Percentiles rank a stretch among this genome's conserved stretches.
These are phyloP conservation scores for Wickerhamiella spandovensis DNA, from an alignment of 805 yeast species.

Conservation along the genomic window DNA sequence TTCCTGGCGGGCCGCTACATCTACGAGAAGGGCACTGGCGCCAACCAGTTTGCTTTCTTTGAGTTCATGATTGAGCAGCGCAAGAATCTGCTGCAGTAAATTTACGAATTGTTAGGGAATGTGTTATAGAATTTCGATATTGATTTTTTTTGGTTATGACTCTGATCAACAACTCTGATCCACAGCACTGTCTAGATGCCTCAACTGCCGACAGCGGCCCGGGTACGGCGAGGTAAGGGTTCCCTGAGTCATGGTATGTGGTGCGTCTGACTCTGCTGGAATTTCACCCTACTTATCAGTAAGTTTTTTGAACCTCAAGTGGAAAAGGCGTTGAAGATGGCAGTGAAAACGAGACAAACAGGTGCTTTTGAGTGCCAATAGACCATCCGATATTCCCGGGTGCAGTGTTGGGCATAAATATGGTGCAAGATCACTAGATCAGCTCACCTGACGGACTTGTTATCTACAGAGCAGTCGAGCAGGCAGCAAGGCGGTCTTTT, in stretches of 20 bases:
- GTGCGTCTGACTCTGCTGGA: background rate
- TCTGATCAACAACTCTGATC: too few species aligned
- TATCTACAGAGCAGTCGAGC: too few species aligned
- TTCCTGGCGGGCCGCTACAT: constrained; percentile 75
- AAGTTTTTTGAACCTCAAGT: background rate
- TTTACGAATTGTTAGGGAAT: background rate
- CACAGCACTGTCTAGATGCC: too few species aligned
- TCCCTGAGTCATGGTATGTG: background rate
- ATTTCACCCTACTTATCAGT: background rate
- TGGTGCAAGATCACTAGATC: too few species aligned
- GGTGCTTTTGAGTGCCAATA: too few species aligned
- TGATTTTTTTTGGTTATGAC: too few species aligned
- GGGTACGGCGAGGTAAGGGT: background rate
- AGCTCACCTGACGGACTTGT: too few species aligned
- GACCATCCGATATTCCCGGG: too few species aligned
- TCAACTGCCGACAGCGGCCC: background rate
- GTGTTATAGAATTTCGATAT: too few species aligned
- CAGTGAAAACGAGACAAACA: background rate
- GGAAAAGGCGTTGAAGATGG: background rate
- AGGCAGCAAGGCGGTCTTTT: too few species aligned
- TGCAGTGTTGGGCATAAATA: too few species aligned
- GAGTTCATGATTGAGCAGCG: constrained; percentile 28
- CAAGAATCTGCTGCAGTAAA: constrained; percentile 1
- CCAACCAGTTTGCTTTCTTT: constrained; percentile 47
- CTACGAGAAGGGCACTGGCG: constrained; percentile 64